These are phyloP conservation scores for Nakazawaea wyomingensis DNA, from an alignment of 805 yeast species.

Conservation along the genomic window DNA sequence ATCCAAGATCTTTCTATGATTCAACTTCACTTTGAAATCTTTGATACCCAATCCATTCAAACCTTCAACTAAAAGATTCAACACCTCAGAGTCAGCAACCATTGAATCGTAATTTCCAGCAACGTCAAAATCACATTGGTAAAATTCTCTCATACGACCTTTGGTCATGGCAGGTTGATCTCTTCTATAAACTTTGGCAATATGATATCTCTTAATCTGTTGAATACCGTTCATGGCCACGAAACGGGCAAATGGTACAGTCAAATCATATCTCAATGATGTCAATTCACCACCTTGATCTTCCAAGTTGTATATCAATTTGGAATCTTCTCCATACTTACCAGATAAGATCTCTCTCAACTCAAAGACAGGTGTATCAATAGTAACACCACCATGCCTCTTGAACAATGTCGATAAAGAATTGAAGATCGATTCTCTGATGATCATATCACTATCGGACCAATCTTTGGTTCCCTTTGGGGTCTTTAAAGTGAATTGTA, in stretches of 20 bases:
- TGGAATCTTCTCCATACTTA: conserved; percentile 98
- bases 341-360: conserved; percentile 93
- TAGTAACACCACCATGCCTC: conserved; percentile 96
- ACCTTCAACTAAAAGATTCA: conserved; percentile 81
- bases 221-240: conserved; percentile 94
- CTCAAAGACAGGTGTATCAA: conserved; percentile 98
- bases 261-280: conserved; percentile 90
- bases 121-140: conserved; percentile 97
- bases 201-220: conserved; percentile 88
- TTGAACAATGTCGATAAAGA: conserved; percentile 73
- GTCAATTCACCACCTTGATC: conserved; percentile 99
- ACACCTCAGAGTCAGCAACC: conserved; percentile 94
- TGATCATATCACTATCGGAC: conserved; percentile 97
- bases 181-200: conserved; percentile 97
- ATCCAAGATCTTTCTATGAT: conserved; percentile 93
- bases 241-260: conserved; percentile 97
- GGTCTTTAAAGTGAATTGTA: conserved; percentile 75
- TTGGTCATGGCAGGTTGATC: conserved; percentile 99
- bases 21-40: conserved; percentile 87
- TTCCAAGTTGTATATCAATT: conserved; percentile 89
- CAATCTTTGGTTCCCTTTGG: conserved; percentile 98
- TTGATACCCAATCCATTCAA: conserved; percentile 75
- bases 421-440: conserved; percentile 81
- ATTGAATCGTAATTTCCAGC: conserved; percentile 90
- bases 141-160: conserved; percentile 99